Percentiles rank a stretch among this genome's conserved stretches.
phyloP scores from a whole-genome alignment of 2,329 filamentous ascomycete genomes.

The Sporothrix pallida region DNA sequence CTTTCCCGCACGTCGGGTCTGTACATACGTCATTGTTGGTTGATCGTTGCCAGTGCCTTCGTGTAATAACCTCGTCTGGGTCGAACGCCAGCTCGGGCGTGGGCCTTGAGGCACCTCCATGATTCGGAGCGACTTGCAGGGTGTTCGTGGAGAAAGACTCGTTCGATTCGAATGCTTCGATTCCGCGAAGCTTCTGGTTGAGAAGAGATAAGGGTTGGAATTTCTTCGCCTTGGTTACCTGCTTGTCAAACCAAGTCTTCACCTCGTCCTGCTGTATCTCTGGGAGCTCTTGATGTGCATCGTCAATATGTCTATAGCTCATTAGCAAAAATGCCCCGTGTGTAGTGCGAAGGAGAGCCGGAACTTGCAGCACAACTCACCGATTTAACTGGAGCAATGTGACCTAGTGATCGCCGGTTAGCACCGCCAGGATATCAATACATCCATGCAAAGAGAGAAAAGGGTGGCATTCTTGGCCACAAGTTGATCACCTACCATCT shows the following conservation, averaged over 20 bases:
- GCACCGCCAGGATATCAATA: not conserved
- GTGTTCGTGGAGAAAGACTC: slow-evolving; percentile 59
- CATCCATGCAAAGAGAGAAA: not conserved
- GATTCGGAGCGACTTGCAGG: slow-evolving; percentile 38
- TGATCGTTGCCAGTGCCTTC: slow-evolving; percentile 84
- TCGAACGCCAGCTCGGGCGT: slow-evolving; percentile 59
- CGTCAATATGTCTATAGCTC: slow-evolving; percentile 70
- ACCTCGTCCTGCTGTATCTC: slow-evolving; percentile 90
- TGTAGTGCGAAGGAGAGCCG: not conserved
- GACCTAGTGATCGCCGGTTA: slow-evolving; percentile 60
- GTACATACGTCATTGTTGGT: slow-evolving; percentile 79
- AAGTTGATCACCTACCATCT: slow-evolving; percentile 71
- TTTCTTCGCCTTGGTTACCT: slow-evolving; percentile 89
- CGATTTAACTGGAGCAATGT: slow-evolving; percentile 91
- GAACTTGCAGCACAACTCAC: slow-evolving; percentile 44
- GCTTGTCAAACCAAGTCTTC: slow-evolving; percentile 95
- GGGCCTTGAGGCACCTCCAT: slow-evolving; percentile 49
- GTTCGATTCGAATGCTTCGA: slow-evolving; percentile 94
- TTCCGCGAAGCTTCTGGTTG: slow-evolving; percentile 89
- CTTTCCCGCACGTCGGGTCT: slow-evolving; percentile 83
- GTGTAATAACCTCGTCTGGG: slow-evolving; percentile 87
- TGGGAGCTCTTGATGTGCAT: slow-evolving; percentile 86
- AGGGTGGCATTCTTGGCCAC: no score
- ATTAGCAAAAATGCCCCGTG: not conserved
- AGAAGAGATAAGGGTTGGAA: slow-evolving; percentile 90